Evolutionary conservation across 2,329 filamentous ascomycete genomes (phyloP), one percentile per base, ranked within the genome.

Genomic region (Trichoderma afroharzianum): DNA sequence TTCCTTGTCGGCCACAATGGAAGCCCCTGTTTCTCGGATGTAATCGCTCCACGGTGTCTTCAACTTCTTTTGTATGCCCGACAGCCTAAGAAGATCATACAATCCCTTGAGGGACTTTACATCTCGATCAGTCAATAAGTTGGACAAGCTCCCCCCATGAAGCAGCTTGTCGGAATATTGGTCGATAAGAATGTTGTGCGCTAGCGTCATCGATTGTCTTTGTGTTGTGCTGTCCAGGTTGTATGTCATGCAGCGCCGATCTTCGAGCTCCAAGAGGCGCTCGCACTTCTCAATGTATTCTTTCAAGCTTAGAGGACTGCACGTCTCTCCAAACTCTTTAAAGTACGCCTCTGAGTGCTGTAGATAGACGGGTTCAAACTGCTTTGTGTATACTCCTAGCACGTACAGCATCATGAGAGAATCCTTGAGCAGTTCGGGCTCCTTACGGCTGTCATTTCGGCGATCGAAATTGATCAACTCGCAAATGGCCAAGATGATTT

Each of bases 221-320:
- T 93, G 92, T 0, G 96, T 98, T 26, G 91, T 92, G 73, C 90
- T 91, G 78, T 97, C 94, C 58, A 99, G 87, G 72, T 92, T 92
- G 81, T 92, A 97, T 21, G 88, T 84, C 73, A 96, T 92, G 78
- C 94, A 97, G 47, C 95, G 88, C 72, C 87, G 82, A 75, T 92
- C 88, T 81, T 99, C 96, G 66, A 84, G 85, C 67, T 88, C 85
- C 26, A 98, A 89, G 33, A 98, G 84, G 57, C 82, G 83, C 73
- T 92, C 87, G 68, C 92, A 92, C 30, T 88, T 88, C 24, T 86
- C 84, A 59, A 97, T 92, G 79, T 98, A 98, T 14, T 88, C 87
- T 70, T 92, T 91, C 55, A 98, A 85, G 18, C 87, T 87, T 26
- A 87, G 86, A 5, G 84, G 81, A 71, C 90, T 91, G 77, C 90